phyloP scores from a whole-genome alignment of 768 basidiomycete species.

The Suillus occidentalis region DNA sequence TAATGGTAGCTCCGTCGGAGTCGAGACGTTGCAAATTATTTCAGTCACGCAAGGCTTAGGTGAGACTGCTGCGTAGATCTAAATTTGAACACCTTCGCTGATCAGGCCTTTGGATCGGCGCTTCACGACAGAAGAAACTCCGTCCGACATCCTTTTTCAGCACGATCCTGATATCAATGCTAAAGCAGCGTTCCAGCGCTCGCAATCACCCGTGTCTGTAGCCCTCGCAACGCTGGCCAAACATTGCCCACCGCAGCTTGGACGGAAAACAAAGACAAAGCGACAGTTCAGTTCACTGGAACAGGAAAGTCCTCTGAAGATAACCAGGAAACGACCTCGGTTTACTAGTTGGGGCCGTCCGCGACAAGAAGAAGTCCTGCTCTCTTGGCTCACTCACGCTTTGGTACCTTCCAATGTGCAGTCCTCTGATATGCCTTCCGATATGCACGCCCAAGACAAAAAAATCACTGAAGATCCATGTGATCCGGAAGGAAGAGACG shows the following conservation, averaged over 20 bases:
- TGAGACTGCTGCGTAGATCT: background rate
- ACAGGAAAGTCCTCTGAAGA: background rate
- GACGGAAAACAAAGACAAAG: background rate
- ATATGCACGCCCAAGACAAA: background rate
- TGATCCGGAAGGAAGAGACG: too few relatives aligned
- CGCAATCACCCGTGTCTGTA: background rate
- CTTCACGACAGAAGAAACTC: background rate
- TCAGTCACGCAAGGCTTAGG: background rate
- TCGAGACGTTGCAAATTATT: too few relatives aligned
- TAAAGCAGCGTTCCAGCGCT: background rate
- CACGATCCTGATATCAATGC: background rate
- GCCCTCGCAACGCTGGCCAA: background rate
- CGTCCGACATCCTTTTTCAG: too few relatives aligned
- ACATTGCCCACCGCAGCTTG: background rate
- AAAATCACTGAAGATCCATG: background rate
- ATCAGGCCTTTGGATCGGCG: background rate
- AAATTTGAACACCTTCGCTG: background rate
- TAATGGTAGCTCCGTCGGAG: background rate
- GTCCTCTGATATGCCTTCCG: background rate
- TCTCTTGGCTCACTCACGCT: conserved; percentile 4
- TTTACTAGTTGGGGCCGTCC: background rate
- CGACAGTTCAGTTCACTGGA: background rate
- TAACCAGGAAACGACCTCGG: background rate
- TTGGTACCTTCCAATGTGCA: background rate
- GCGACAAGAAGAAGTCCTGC: conserved; percentile 1